Conservation (phyloP, 306 rosid genomes). For the Alnus glutinosa region DNA sequence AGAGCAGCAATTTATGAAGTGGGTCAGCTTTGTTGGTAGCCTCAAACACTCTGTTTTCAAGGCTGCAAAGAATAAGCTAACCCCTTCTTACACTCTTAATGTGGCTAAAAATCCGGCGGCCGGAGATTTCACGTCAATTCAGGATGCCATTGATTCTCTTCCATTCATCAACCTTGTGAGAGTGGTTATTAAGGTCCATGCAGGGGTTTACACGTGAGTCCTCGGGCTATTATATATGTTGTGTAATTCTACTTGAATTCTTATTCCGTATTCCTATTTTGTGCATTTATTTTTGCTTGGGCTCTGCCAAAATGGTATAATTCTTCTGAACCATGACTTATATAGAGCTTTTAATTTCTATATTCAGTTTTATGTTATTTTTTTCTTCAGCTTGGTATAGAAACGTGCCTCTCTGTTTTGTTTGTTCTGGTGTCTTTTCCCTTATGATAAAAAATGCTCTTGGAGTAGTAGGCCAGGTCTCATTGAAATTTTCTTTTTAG, state of each 20-base stretch:
- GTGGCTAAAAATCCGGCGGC: constrained; percentile 55
- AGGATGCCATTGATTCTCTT: constrained; percentile 83
- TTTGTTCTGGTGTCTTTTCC: constrained; percentile 35
- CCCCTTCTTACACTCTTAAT: constrained; percentile 73
- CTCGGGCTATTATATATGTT: not conserved
- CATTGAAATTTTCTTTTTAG: constrained; percentile 8
- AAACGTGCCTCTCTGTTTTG: constrained; percentile 13
- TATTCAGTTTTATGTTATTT: no score
- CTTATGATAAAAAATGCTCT: constrained; percentile 16
- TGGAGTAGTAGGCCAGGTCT: constrained; percentile 16
- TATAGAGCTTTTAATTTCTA: constrained; percentile 20
- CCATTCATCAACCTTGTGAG: constrained; percentile 80
- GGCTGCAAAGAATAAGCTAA: constrained; percentile 75
- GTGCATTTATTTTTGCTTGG: not conserved
- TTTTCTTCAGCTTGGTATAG: constrained; percentile 5
- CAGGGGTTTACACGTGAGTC: constrained; percentile 93
- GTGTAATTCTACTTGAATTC: constrained; percentile 4
- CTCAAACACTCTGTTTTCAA: constrained; percentile 74
- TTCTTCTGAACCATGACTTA: constrained; percentile 28
- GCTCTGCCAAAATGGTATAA: constrained; percentile 7
- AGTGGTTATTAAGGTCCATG: constrained; percentile 90
- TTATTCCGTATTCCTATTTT: constrained; percentile 5
- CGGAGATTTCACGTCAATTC: constrained; percentile 78
- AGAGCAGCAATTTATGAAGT: constrained; percentile 79
- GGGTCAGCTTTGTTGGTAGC: constrained; percentile 81